phyloP scores from a whole-genome alignment of 345 rosid genomes.

The Heritiera fomes region DNA sequence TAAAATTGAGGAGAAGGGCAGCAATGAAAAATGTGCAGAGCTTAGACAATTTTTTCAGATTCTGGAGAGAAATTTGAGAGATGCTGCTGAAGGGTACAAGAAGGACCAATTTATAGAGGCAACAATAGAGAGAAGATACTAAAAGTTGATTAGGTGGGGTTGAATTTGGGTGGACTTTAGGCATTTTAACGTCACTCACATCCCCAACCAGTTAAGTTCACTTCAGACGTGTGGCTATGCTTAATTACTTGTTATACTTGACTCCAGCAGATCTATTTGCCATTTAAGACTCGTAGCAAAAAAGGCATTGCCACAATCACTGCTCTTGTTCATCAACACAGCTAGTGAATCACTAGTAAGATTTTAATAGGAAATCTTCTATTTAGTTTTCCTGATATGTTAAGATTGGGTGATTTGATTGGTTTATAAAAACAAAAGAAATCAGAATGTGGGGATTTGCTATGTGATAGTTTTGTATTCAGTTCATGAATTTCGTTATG shows the following conservation, averaged over 20 bases:
- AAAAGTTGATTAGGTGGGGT: background rate
- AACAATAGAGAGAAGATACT: background rate
- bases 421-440: too few species aligned
- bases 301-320: background rate
- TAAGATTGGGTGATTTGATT: background rate
- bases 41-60: slow-evolving; percentile 28
- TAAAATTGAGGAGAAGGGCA: slow-evolving; percentile 27
- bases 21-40: slow-evolving; percentile 24
- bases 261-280: background rate
- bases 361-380: background rate
- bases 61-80: background rate
- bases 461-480: too few species aligned
- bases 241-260: background rate
- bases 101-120: background rate
- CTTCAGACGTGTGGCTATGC: background rate
- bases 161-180: slow-evolving; percentile 4
- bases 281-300: too few species aligned
- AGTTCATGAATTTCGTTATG: too few species aligned
- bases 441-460: background rate
- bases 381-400: too few species aligned
- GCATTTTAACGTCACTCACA: background rate
- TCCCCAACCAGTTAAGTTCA: background rate
- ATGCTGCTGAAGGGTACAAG: background rate
- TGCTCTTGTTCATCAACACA: background rate
- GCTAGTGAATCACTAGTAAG: background rate